phyloP scores from a whole-genome alignment of 768 basidiomycete genomes.

The Pilatotrama ljubarskyi region DNA sequence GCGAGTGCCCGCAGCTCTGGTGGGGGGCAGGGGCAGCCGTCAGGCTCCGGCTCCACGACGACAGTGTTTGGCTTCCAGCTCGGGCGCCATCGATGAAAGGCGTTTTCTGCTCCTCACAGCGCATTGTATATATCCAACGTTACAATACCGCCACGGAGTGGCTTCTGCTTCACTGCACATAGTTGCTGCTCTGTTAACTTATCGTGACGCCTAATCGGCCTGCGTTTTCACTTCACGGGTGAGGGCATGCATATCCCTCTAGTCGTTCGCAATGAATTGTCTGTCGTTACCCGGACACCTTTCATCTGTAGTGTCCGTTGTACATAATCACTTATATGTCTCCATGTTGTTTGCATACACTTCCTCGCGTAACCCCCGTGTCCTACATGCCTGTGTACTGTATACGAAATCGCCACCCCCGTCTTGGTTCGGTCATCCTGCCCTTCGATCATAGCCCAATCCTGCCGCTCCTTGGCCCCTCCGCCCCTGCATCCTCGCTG shows the following conservation, averaged over 20 bases:
- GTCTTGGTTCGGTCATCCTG: too few relatives aligned
- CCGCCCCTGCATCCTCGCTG: background rate
- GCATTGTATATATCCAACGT: slow-evolving; percentile 11
- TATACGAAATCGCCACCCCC: background rate
- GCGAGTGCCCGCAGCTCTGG: background rate
- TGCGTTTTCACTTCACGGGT: slow-evolving; percentile 6
- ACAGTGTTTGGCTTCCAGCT: slow-evolving; percentile 20
- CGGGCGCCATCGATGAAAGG: slow-evolving; percentile 14
- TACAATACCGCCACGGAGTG: slow-evolving; percentile 3
- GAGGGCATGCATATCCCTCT: background rate
- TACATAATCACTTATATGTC: background rate
- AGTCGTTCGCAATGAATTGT: background rate
- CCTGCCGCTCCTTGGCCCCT: background rate
- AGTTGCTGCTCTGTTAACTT: slow-evolving; percentile 20
- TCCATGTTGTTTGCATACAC: background rate
- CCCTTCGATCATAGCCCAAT: background rate
- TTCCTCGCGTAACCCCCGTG: background rate
- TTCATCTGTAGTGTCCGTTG: background rate
- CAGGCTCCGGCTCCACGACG: slow-evolving; percentile 7
- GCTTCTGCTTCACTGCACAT: slow-evolving; percentile 19
- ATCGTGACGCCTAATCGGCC: slow-evolving; percentile 21
- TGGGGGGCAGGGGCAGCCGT: background rate
- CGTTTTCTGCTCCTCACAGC: background rate
- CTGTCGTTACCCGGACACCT: background rate
- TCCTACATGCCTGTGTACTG: background rate